Percentiles rank a stretch among this genome's conserved stretches.
phyloP scores from a whole-genome alignment of 1,284 basidiomycete genomes.

The Heterobasidion occidentale region DNA sequence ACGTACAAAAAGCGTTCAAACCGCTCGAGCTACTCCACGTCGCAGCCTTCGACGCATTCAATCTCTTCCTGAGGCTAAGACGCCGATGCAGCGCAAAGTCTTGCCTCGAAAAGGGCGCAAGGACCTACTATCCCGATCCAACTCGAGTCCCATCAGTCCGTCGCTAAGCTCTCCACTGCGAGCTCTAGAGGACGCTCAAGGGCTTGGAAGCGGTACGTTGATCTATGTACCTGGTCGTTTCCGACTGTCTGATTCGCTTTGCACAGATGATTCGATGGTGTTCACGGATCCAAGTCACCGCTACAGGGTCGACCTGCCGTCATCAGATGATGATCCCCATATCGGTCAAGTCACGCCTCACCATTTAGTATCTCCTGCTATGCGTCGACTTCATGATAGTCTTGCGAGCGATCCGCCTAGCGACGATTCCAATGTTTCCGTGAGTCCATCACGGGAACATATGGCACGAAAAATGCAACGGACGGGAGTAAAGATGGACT shows the following conservation, averaged over 20 bases:
- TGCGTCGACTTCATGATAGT: conserved; percentile 23
- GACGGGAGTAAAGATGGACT: not conserved
- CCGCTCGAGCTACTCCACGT: conserved; percentile 8
- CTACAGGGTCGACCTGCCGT: conserved; percentile 9
- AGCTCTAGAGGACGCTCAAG: conserved; percentile 22
- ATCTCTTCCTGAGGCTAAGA: conserved; percentile 2
- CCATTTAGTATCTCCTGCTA: conserved; percentile 53
- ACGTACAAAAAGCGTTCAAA: conserved; percentile 11
- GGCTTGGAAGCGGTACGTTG: conserved; percentile 36
- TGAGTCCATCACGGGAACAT: conserved; percentile 29
- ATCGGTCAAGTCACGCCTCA: conserved; percentile 62
- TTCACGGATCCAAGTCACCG: conserved; percentile 11
- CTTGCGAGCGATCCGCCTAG: conserved; percentile 26
- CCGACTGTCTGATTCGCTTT: not conserved
- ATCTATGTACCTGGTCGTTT: not conserved
- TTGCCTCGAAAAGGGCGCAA: not conserved
- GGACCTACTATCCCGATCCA: not conserved
- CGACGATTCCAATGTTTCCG: conserved; percentile 32
- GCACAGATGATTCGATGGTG: conserved; percentile 38
- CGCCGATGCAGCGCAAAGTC: not conserved
- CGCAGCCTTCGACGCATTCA: conserved; percentile 5
- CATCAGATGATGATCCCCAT: conserved; percentile 55
- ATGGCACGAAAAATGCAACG: not conserved
- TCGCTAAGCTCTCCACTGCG: conserved; percentile 19
- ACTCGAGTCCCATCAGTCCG: not conserved